These are phyloP conservation scores for Calonectria pseudoreteaudii DNA, from an alignment of 2,329 filamentous ascomycete genomes.

Conservation along the genomic window DNA sequence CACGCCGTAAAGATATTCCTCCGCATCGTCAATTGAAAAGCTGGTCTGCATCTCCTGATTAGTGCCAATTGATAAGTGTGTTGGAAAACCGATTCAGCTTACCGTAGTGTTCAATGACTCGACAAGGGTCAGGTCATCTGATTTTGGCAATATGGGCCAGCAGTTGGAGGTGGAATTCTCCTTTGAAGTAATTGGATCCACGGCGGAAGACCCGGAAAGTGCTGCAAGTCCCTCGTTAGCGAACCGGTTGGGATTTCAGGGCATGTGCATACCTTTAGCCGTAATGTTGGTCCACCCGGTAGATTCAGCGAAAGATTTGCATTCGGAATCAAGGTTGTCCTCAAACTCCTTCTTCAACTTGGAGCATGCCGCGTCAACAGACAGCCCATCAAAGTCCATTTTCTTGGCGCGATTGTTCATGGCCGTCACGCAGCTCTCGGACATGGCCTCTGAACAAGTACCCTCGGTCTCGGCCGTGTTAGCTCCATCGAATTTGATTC, in stretches of 20 bases:
- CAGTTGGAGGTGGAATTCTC: slow-evolving; percentile 27
- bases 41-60: not conserved
- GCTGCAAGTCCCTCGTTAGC: not conserved
- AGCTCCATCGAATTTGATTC: not conserved
- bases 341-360: slow-evolving; percentile 10
- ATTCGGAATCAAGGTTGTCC: slow-evolving; percentile 20
- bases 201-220: slow-evolving; percentile 6
- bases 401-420: slow-evolving; percentile 11
- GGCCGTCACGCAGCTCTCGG: slow-evolving; percentile 16
- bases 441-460: slow-evolving; percentile 24
- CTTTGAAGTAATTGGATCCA: slow-evolving; percentile 8
- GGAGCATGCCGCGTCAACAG: slow-evolving; percentile 1
- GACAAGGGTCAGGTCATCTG: slow-evolving; percentile 12
- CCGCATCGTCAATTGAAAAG: not conserved
- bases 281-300: slow-evolving; percentile 17
- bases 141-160: slow-evolving; percentile 25
- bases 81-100: not conserved
- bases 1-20: not conserved
- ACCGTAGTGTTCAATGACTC: slow-evolving; percentile 11
- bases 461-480: not conserved
- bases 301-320: not conserved
- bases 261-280: not conserved
- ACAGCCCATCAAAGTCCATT: not conserved
- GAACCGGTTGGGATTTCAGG: not conserved
- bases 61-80: not conserved